Evolutionary conservation across 139 green algal species (phyloP), one percentile per base, ranked within the genome.

Genomic region (Yamagishiella unicocca): DNA sequence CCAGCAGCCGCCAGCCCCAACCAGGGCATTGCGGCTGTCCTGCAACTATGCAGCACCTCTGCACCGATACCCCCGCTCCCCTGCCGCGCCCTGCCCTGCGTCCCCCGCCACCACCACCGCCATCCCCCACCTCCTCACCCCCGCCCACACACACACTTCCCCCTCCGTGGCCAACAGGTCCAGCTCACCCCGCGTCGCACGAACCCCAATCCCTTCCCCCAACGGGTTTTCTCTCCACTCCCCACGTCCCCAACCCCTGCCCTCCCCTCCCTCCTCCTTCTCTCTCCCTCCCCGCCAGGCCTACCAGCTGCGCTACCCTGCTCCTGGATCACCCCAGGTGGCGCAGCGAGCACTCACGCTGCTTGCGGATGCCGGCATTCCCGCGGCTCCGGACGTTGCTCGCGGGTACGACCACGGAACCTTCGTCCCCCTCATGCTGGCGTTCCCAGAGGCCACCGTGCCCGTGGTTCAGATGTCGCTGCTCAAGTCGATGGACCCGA

Each of bases 341-440:
- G 95, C 93, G 22, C 40, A 88, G 14, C 74, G 79, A 0, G 91
- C 88, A 27, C 67, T 84, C 29, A 31, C 82, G 29, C 90, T 97
- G 66, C 89, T 97, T 35, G 88, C 76, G 5, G 45, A 21, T 4
- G 90, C 82, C 14, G 92, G 92, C 35, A 91, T 97, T 53, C 37
- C 80, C 27, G 80, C 73, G 31, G n/a, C 29, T 8, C 38, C 83
- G 4, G 93, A 98, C 54, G 6, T 46, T 0, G 76, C 70, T 22
- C 88, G 94, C 6, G 95, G 93, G 1, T 93, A 89, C n/a, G 95
- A 98, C 80, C 95, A 98, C 55, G 95, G 95, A 43, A 92, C 77
- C 5, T 98, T 97, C 87, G 92, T 98, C 8, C 95, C 95, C 2
- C 91, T 98, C 6, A 91, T 91, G 88, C 89, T 96, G n/a, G 85